Base-by-base conservation (phyloP, 2,329 filamentous ascomycete genomes). In the Neofusicoccum laricinum region DNA sequence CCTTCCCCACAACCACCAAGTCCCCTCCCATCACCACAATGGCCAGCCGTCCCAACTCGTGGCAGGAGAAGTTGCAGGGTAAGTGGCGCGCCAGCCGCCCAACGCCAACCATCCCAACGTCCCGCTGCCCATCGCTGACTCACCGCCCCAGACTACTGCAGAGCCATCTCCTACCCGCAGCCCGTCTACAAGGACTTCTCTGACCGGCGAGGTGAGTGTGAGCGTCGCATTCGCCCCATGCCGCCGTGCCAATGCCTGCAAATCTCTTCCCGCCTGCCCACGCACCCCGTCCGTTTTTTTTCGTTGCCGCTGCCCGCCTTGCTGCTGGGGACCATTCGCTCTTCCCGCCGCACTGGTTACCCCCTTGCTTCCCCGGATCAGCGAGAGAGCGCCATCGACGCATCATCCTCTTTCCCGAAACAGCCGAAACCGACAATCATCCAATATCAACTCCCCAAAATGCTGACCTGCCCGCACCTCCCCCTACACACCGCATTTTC, bases 141-240 rank as follows among this genome's bases (percentile, higher is more conserved):
- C 32, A 63, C 67, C 46, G 41, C 30, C 51, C n/a, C 58, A 77
- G 76, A 75, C 7, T 70, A 76, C 58, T 78, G 76, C 63, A 67
- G 66, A 21, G 69, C 65, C 15, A 64, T 68, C 17, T 57, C 68
- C n/a, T 61, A 73, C 8, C 68, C 69, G 30, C 71, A 73, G 12
- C 72, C 74, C 5, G 66, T 66, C 10, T 76, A 69, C 53, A 74
- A 76, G 61, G 74, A 76, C 36, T 68, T 77, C 2, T 77, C 75
- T 61, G 76, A 78, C 65, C 74, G 75, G 59, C 68, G 76, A 67
- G 76, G 76, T 77, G 68, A 62, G 68, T 57, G 48, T 32, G 8
- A 8, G 19, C 25, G 17, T 32, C 53, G 53, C 45, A 25, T 48
- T 48, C 45, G 17, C 45, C 45, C 8, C 45, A 19, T 7, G 6